A percentile compares a stretch with the other conserved stretches of the same genome.
These are phyloP conservation scores for Apiotrichum montevideense DNA, from an alignment of 1,284 basidiomycete genomes.

Conservation along the genomic window DNA sequence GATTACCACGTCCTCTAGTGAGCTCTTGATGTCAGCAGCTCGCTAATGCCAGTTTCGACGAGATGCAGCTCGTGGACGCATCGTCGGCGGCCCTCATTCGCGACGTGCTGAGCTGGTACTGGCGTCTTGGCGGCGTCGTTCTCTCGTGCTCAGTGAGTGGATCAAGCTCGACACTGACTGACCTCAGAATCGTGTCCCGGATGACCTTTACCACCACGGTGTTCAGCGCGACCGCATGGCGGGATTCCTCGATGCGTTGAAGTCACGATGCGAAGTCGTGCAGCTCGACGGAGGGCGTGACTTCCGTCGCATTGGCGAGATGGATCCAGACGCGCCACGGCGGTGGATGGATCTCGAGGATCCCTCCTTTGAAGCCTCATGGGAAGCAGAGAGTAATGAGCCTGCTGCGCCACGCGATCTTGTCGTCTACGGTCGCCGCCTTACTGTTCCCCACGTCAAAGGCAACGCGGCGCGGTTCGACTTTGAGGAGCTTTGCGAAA, in stretches of 20 bases:
- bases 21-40: conserved; percentile 18
- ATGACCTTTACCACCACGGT: conserved; percentile 64
- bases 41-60: conserved; percentile 56
- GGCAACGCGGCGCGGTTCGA: conserved; percentile 53
- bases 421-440: conserved; percentile 52
- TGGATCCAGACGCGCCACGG: conserved; percentile 1
- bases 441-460: conserved; percentile 52
- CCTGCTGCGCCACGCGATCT: conserved; percentile 29
- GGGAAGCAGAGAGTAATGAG: conserved; percentile 13
- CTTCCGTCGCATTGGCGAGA: conserved; percentile 37
- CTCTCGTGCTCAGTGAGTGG: conserved; percentile 49
- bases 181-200: conserved; percentile 55
- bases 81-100: conserved; percentile 60
- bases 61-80: conserved; percentile 66
- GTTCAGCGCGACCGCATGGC: conserved; percentile 60
- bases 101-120: conserved; percentile 67
- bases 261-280: conserved; percentile 58
- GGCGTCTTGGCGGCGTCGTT: conserved; percentile 66
- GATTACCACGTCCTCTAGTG: conserved; percentile 49
- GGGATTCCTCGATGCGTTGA: conserved; percentile 60
- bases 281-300: conserved; percentile 53
- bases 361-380: conserved; percentile 36
- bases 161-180: not conserved
- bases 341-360: conserved; percentile 28
- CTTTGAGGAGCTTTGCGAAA: conserved; percentile 60